phyloP scores from a whole-genome alignment of 345 rosid species.

The Salix purpurea region DNA sequence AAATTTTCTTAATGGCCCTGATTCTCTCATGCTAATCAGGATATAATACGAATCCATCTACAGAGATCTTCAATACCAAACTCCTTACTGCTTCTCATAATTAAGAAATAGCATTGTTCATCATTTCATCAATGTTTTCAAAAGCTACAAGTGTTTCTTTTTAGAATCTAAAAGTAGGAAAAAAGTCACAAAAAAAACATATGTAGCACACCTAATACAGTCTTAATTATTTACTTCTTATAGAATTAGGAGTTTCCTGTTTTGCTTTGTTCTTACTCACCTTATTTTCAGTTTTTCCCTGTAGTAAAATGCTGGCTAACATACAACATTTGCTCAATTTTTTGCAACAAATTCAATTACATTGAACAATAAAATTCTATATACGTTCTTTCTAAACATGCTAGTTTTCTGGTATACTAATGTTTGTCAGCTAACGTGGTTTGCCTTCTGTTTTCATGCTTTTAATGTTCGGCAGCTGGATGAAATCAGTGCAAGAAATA shows the following conservation, averaged over 20 bases:
- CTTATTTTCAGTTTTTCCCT: not conserved
- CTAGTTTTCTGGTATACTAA: not conserved
- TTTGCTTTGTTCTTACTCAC: not conserved
- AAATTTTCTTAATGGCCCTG: not conserved
- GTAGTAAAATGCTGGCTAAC: not conserved
- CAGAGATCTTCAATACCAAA: not conserved
- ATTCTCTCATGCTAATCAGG: not conserved
- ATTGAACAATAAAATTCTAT: not conserved
- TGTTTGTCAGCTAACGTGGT: not conserved
- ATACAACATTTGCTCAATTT: not conserved
- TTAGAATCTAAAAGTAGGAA: not conserved
- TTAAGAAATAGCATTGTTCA: not conserved
- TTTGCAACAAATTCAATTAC: not conserved
- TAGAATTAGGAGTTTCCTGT: not conserved
- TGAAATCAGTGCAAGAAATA: constrained; percentile 55
- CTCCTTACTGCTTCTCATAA: not conserved
- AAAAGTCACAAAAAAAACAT: not conserved
- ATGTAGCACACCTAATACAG: not conserved
- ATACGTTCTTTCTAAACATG: not conserved
- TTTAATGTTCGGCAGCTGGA: constrained; percentile 53
- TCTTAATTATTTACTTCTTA: not conserved
- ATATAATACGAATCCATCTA: not conserved
- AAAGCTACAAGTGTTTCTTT: not conserved
- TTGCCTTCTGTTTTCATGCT: not conserved
- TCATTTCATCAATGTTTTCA: not conserved